Evolutionary conservation across 2,329 filamentous ascomycete species (phyloP), one percentile per base, ranked within the genome.

Genomic region (Cytospora piceicola): DNA sequence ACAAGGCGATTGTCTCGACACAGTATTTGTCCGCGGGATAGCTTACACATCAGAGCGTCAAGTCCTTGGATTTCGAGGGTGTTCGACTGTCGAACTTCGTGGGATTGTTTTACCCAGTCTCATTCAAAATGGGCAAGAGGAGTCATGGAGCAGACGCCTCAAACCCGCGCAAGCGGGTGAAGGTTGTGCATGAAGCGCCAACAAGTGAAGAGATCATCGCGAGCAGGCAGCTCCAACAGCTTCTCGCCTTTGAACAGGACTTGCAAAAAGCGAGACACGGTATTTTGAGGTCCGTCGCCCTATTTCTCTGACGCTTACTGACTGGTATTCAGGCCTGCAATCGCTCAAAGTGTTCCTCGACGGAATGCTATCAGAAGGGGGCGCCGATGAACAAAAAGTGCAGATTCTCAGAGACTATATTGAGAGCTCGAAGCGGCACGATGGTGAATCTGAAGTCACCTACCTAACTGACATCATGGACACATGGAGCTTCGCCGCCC

Each of bases 381-480:
- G 79, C 53, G 77, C 82, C 64, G 78, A 81, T 70, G 77, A 80
- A 30, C 75, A 77, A 69, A 86, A 82, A 70, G 77, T 79, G 75
- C 78, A 78, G 74, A 89, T 94, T 61, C 79, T 94, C 36, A 83
- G 83, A 69, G 87, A 91, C 70, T 95, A 90, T 74, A 85, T 95
- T 58, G 81, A 87, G 55, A 77, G 80, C 9, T 78, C 83, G 63
- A 83, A 81, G 70, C 83, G 85, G 1, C 76, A 81, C 63, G 79
- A 81, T 64, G 82, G 79, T 51, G 86, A 88, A 46, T 84, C 86
- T 61, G 82, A 86, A 61, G 81, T 85, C 8, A 81, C 89, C 29
- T 92, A 89, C 71, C 85, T 98, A 34, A 80, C 85, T 2, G 92
- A 97, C 72, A 80, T 98, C 49, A 91, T 96, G 78, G 91, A 96